Evolutionary conservation across 495 filamentous ascomycete genomes (phyloP), one percentile per base, ranked within the genome.

Genomic region (Aspergillus campestris): DNA sequence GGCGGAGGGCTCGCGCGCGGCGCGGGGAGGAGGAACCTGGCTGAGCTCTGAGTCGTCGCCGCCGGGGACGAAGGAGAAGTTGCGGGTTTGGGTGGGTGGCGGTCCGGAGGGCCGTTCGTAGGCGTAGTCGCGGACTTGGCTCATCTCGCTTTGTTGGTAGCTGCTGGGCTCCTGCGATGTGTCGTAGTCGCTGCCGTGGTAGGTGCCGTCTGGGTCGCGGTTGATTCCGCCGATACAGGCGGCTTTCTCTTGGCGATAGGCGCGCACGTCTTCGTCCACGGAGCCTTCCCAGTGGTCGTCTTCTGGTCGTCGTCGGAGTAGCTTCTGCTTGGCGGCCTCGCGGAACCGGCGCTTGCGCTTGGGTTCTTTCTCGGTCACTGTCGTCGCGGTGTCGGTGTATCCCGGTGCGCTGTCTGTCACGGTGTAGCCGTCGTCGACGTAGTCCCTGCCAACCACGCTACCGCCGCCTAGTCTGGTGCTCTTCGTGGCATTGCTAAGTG

Each of bases 191-290:
- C 77, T 54, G 67, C 81, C 86, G 66, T 81, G 82, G 52, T 81
- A 77, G 45, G 78, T 83, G 39, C 79, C 86, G 43, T 95, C 89
- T 35, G 77, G 65, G 50, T 84, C 70, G 38, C 80, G 78, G 61
- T 95, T 95, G 54, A 95, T 66, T 12, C 89, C 89, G 33, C 89
- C 89, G 13, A 95, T 86, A 30, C 83, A 74, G 2, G 89, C 89
- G 5, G 88, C 68, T 55, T 84, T 87, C 64, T 95, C 89, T 57
- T 85, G 74, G 7, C 87, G 83, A 68, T 95, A 95, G 2, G 79
- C 77, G 33, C 83, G 79, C 35, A 90, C 80, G 42, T 86, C 83
- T n/a, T 71, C 72, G 59, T 92, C 86, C 10, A 70, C 77, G 32
- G 73, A 74, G 35, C 78, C 78, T 58, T 82, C 81, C 52, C 62